These are phyloP conservation scores for Zygosaccharomyces siamensis DNA, from an alignment of 805 yeast species.

Conservation along the genomic window DNA sequence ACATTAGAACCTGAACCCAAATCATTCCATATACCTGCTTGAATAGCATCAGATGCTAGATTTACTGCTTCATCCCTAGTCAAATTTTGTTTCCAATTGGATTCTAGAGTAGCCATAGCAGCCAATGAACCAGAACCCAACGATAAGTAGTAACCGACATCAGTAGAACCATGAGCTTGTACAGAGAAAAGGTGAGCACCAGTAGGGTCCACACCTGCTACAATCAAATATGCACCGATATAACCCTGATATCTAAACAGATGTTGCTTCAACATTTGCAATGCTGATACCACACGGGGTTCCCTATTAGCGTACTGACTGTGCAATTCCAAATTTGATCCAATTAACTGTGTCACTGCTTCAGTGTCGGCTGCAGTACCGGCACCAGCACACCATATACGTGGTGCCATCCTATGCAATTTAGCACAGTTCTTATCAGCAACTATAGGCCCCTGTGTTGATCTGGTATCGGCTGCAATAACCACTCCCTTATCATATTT, in stretches of 20 bases:
- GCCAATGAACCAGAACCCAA: conserved; percentile 97
- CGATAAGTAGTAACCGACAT: conserved; percentile 87
- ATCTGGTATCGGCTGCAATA: conserved; percentile 98
- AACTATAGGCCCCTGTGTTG: conserved; percentile 92
- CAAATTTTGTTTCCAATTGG: conserved; percentile 75
- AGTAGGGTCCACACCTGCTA: conserved; percentile 96
- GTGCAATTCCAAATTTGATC: conserved; percentile 88
- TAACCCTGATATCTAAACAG: conserved; percentile 96
- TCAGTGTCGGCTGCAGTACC: conserved; percentile 99
- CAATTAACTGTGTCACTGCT: conserved; percentile 90
- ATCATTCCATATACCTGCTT: conserved; percentile 98
- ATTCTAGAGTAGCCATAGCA: conserved; percentile 95
- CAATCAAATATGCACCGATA: conserved; percentile 93
- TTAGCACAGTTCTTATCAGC: conserved; percentile 98
- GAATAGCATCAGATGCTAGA: conserved; percentile 87
- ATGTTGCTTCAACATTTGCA: conserved; percentile 92
- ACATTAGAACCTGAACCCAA: conserved; percentile 98
- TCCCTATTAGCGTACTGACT: conserved; percentile 74
- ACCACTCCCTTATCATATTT: conserved; percentile 91
- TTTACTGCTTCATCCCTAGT: conserved; percentile 86
- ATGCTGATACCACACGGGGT: conserved; percentile 90
- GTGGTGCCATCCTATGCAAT: conserved; percentile 82
- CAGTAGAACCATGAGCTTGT: conserved; percentile 98
- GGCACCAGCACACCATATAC: conserved; percentile 99
- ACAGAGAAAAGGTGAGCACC: conserved; percentile 90